Evolutionary conservation across 192 early-diverging fungal species (phyloP), one percentile per base, ranked within the genome.

Genomic region (Backusella mclennaniae): DNA sequence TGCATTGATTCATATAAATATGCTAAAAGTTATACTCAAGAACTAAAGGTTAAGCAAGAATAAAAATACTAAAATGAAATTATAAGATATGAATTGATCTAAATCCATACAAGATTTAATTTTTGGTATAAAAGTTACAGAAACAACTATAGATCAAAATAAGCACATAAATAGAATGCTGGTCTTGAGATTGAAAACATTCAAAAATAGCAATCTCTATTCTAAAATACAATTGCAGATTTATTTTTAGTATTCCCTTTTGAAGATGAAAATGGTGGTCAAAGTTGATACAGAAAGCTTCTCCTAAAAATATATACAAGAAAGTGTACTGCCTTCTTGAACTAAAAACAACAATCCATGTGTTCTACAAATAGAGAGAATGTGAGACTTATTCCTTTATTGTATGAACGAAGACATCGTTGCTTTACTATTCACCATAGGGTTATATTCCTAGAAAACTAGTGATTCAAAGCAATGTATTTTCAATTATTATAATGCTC

Each of bases 171-270:
- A 49, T 49, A 49, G 46, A 49, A 49, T 49, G 6, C 3, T 49
- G n/a, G n/a, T 6, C 19, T 49, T 49, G 19, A 49, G 17, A 17
- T n/a, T 49, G 46, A 49, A 49, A 49, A n/a, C 19, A 49, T 49
- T 49, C 46, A 49, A 49, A 49, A 49, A 49, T 49, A 49, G 19
- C 6, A 49, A 1, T 49, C 19, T n/a, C 19, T 49, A 6, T 49
- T n/a, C 46, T n/a, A 19, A n/a, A 49, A 49, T 49, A 49, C 6
- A 49, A 23, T 26, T 63, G 56, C 56, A 63, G 26, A 14, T 63
- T 63, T 63, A 63, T 63, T 63, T 63, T 63, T 63, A 63, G 56
- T 23, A 63, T 63, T 29, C 11, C n/a, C 56, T 63, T 63, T 63
- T 12, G 26, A 63, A 29, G 12, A 14, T 63, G 56, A 29, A 23